Evolutionary conservation across 768 basidiomycete species (phyloP), one percentile per base, ranked within the genome.

Genomic region (Chlorophyllum brunneum): DNA sequence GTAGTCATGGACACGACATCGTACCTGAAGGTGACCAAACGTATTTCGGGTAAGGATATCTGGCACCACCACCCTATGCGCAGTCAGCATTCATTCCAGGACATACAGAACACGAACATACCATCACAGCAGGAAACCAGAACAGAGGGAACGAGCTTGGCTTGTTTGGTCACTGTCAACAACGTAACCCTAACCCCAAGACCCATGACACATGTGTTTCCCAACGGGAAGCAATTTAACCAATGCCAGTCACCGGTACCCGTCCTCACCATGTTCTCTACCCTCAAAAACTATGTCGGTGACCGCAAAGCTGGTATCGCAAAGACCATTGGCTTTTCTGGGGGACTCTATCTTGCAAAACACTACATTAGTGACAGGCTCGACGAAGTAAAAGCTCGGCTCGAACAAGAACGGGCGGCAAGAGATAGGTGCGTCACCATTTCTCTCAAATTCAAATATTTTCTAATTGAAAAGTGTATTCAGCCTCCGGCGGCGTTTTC

Each of bases 1-100:
- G 33, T 9, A 24, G 15, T 41, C 1, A 23, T 15, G 46, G 22
- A 27, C 20, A 34, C 15, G 30, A 39, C 41, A 44, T 57, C 67
- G 54, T 36, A 91, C 92, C 92, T 58, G 93, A 78, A 63, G 95
- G 94, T 20, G 92, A 87, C 92, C 92, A 98, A 50, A 97, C 94
- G 63, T 88, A 81, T 76, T 94, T 95, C 27, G 92, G 94, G 67
- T 86, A 97, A 7, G 93, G 92, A 77, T 91, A 97, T 71, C 91
- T 84, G 49, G 72, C 80, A 56, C 88, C 88, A 70, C 88, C 89
- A 40, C 89, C 89, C 89, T 91, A 56, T 1, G 9, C 22, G 18
- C 15, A 4, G 11, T 60, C 44, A 58, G 36, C 24, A 52, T 43
- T 43, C 31, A 18, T 10, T 22, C 11, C 2, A 7, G 16, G 10